Conservation (phyloP, 495 filamentous ascomycete species). For the Aspergillus sclerotiicarbonarius region DNA sequence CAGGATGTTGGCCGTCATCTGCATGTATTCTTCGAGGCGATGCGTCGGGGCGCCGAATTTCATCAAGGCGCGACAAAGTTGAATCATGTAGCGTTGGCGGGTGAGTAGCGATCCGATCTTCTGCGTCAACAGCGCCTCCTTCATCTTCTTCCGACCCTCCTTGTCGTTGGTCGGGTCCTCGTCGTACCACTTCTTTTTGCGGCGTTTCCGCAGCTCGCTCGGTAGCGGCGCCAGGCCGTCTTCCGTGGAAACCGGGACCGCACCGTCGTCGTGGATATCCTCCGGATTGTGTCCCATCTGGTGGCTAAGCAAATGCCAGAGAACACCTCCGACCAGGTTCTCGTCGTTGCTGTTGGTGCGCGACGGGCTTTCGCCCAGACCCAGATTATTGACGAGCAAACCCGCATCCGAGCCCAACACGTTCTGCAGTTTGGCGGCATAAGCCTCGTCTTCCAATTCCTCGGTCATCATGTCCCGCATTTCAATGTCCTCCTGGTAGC, state of each 20-base stretch:
- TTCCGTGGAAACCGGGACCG: neutral
- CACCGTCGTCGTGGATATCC: neutral
- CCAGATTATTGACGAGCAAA: neutral
- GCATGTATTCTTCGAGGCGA: conserved; percentile 81
- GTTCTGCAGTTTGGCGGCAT: neutral
- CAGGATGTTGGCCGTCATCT: conserved; percentile 85
- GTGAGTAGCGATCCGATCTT: conserved; percentile 85
- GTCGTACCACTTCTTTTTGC: conserved; percentile 7
- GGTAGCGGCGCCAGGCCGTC: conserved; percentile 2
- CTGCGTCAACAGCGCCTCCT: conserved; percentile 59
- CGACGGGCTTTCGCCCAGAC: neutral
- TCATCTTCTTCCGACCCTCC: conserved; percentile 27
- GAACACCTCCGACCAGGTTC: neutral
- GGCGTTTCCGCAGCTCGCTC: conserved; percentile 1
- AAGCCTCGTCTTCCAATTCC: neutral
- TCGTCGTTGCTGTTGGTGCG: neutral
- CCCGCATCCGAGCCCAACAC: neutral
- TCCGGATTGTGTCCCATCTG: conserved; percentile 4
- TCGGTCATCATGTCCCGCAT: conserved; percentile 3
- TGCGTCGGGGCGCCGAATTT: conserved; percentile 76
- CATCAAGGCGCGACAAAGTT: conserved; percentile 87
- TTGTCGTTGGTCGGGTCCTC: conserved; percentile 10
- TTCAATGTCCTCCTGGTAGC: conserved; percentile 4
- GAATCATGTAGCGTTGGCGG: conserved; percentile 82
- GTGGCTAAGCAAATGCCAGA: conserved; percentile 3